phyloP scores from a whole-genome alignment of 441 rosid genomes.

The Euphorbia celastroides region DNA sequence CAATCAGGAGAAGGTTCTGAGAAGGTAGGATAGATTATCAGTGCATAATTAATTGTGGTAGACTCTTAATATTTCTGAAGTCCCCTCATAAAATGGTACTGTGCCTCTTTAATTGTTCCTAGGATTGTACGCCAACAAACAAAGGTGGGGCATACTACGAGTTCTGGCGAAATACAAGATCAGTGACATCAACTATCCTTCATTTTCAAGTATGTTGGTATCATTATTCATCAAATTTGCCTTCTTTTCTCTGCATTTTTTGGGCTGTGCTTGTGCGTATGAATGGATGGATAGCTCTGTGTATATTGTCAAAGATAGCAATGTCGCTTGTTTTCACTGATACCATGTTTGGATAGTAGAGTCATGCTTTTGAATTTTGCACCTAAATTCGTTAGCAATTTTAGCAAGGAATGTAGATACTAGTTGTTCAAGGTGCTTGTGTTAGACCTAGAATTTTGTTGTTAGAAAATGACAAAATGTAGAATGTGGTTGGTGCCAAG shows the following conservation, averaged over 20 bases:
- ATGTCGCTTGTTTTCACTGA: not conserved
- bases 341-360: not conserved
- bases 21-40: slow-evolving; percentile 37
- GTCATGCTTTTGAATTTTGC: not conserved
- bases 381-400: not conserved
- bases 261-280: not conserved
- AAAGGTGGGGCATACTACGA: slow-evolving; percentile 36
- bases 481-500: slow-evolving; percentile 2
- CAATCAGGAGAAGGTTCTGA: slow-evolving; percentile 62
- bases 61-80: not conserved
- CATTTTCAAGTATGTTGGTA: slow-evolving; percentile 39
- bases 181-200: slow-evolving; percentile 48
- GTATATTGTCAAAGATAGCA: not conserved
- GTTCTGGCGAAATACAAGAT: slow-evolving; percentile 47
- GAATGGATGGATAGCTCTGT: not conserved
- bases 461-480: not conserved
- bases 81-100: not conserved
- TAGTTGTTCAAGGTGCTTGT: slow-evolving; percentile 7
- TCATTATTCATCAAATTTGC: not conserved
- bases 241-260: not conserved
- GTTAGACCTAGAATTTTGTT: not conserved
- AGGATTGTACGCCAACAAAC: slow-evolving; percentile 37
- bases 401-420: not conserved
- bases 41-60: not conserved
- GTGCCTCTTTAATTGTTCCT: not conserved